phyloP scores from a whole-genome alignment of 805 yeast species.

The Wickerhamiella vanderwaltii region DNA sequence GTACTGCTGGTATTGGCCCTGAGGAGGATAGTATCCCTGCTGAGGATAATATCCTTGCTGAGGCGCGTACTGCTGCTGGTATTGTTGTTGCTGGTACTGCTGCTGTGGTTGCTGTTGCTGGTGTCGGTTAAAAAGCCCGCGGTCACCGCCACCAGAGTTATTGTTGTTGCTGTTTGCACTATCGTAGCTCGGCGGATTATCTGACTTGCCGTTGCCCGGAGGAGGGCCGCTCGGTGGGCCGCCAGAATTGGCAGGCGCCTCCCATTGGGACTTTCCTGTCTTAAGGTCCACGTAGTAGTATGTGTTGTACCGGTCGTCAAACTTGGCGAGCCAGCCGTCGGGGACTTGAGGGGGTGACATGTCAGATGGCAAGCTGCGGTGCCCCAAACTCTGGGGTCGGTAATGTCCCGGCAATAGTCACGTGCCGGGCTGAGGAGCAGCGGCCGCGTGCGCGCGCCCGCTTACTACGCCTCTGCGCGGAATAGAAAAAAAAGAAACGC shows the following conservation, averaged over 20 bases:
- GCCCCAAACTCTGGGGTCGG: too few relatives aligned
- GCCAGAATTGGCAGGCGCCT: slow-evolving; percentile 40
- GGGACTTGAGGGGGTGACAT: slow-evolving; percentile 18
- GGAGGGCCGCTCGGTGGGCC: slow-evolving; percentile 11
- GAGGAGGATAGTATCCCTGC: slow-evolving; percentile 22
- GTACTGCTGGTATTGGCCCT: slow-evolving; percentile 29
- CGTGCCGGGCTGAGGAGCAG: too few relatives aligned
- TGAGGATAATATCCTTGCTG: slow-evolving; percentile 11
- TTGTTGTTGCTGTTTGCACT: slow-evolving; percentile 1
- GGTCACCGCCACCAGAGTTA: neutral
- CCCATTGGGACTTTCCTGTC: slow-evolving; percentile 83
- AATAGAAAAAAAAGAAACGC: too few relatives aligned
- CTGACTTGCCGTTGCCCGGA: slow-evolving; percentile 5
- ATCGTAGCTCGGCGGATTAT: slow-evolving; percentile 14
- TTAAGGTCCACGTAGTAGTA: slow-evolving; percentile 70
- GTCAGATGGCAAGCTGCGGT: too few relatives aligned
- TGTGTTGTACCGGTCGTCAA: slow-evolving; percentile 38
- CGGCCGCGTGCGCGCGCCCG: too few relatives aligned
- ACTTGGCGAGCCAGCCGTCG: slow-evolving; percentile 30
- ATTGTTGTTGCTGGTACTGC: slow-evolving; percentile 11
- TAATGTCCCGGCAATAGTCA: too few relatives aligned
- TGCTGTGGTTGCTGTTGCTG: slow-evolving; percentile 12
- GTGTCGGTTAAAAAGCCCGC: slow-evolving; percentile 1
- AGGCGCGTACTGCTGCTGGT: slow-evolving; percentile 12
- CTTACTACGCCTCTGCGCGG: too few relatives aligned